Base-by-base conservation (phyloP, 2,329 filamentous ascomycete species). In the Fusarium mexicanum region DNA sequence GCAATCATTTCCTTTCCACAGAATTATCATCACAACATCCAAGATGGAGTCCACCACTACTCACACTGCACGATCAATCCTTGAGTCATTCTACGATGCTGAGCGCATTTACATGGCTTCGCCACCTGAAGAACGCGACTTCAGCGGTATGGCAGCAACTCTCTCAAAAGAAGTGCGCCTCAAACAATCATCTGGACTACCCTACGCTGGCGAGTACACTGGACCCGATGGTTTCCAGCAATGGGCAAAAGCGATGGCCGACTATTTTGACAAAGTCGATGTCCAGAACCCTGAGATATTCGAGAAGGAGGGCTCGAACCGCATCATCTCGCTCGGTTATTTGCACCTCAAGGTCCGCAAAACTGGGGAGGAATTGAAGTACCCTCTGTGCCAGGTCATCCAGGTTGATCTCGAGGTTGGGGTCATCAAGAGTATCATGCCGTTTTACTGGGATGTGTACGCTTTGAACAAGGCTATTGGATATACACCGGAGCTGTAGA, bases 361-460 rank as follows among this genome's bases (percentile, higher is more conserved):
- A 54, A 82, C 77, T 14, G 79, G 80, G 8, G 68, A 81, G 65
- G 72, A 80, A 58, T 51, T 80, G 55, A 37, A 77, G 8, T 78
- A 69, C 20, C 82, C 81, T 2, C 44, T 82, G 8, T 77, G 74
- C 17, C 82, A 83, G 71, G 69, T 75, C 13, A 58, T 82, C 12
- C 80, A 72, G 16, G 78, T 83, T 38, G 81, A 83, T 67, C 50
- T 80, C 20, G 78, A 80, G 24, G 78, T 76, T 13, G 81, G 80
- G 4, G 69, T 77, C 17, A 79, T 83, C 31, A 71, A 71, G 18
- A 74, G 78, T 31, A 79, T 83, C 1, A 77, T 74, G 60, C 77
- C 81, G 2, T 83, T 82, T 63, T 83, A 83, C 50, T 83, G 82
- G 81, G 79, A 83, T 65, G 80, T 83, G 5, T 63, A 78, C 10